A percentile compares a stretch with the other conserved stretches of the same genome.
Conservation (phyloP, 163 green algal genomes). For the Coccomyxa subellipsoidea region DNA sequence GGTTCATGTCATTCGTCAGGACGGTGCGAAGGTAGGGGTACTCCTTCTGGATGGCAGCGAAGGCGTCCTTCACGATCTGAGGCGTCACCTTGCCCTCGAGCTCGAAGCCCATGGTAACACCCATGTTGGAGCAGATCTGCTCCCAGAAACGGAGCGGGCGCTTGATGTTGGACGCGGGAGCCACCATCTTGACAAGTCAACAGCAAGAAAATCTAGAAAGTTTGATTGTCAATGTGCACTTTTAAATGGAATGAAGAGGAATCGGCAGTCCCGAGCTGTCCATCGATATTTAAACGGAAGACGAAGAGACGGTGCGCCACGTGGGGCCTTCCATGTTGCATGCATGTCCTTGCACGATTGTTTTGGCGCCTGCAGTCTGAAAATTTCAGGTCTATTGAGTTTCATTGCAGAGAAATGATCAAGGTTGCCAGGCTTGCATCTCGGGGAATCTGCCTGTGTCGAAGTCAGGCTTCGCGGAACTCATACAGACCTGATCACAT, state of each 20-base stretch:
- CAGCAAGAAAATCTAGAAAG: background rate
- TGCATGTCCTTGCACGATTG: background rate
- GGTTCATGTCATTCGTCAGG: background rate
- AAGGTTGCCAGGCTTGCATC: background rate
- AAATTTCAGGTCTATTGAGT: too few species aligned
- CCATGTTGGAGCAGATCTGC: slow-evolving; percentile 21
- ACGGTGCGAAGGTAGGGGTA: slow-evolving; percentile 6
- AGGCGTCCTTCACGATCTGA: background rate
- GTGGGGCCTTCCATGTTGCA: background rate
- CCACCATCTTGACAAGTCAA: background rate
- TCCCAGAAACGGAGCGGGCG: slow-evolving; percentile 6
- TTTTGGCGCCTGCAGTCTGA: too few species aligned
- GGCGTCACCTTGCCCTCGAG: slow-evolving; percentile 14
- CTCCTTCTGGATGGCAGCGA: background rate
- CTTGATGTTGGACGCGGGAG: background rate
- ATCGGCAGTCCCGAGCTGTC: background rate
- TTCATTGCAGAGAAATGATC: background rate
- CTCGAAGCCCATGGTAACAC: slow-evolving; percentile 14
- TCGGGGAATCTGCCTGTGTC: background rate
- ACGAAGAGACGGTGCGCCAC: background rate
- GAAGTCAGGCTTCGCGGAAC: background rate
- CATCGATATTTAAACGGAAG: background rate
- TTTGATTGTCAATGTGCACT: background rate
- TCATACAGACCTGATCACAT: background rate
- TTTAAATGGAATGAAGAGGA: background rate